Conservation (phyloP, 140 eudicot genomes). For the Senecio squalidus region DNA sequence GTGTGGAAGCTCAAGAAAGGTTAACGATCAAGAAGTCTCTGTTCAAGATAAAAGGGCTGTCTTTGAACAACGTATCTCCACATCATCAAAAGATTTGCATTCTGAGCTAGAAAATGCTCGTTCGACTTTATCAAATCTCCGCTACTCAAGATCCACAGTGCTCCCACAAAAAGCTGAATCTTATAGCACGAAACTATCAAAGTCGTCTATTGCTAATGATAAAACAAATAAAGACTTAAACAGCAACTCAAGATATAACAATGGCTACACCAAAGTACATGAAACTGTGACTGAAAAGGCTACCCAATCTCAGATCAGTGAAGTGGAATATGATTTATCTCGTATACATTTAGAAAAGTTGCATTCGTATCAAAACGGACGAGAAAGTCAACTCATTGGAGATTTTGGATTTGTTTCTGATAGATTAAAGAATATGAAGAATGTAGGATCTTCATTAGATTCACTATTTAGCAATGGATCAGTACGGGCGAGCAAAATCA, state of each 20-base stretch:
- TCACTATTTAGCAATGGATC: slow-evolving; percentile 34
- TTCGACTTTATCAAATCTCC: slow-evolving; percentile 22
- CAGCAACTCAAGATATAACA: too few species aligned
- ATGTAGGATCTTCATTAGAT: slow-evolving; percentile 50
- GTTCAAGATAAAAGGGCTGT: slow-evolving; percentile 24
- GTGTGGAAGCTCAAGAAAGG: slow-evolving; percentile 13
- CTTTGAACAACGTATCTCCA: slow-evolving; percentile 19
- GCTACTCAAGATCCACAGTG: slow-evolving; percentile 23
- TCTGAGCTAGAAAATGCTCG: slow-evolving; percentile 23
- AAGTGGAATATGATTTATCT: too few species aligned
- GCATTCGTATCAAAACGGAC: slow-evolving; percentile 13
- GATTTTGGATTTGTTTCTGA: slow-evolving; percentile 21
- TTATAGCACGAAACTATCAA: not conserved
- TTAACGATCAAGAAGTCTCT: slow-evolving; percentile 17
- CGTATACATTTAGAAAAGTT: not conserved
- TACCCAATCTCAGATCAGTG: too few species aligned
- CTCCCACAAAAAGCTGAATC: slow-evolving; percentile 10
- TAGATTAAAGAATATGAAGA: slow-evolving; percentile 32
- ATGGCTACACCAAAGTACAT: too few species aligned
- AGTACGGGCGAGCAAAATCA: slow-evolving; percentile 15
- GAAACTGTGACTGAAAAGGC: too few species aligned
- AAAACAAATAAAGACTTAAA: slow-evolving; percentile 17
- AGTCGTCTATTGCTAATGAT: slow-evolving; percentile 6
- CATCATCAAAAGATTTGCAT: slow-evolving; percentile 26
- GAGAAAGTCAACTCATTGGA: slow-evolving; percentile 16